phyloP scores from a whole-genome alignment of 2,329 filamentous ascomycete genomes.

The Fusarium robinianum region DNA sequence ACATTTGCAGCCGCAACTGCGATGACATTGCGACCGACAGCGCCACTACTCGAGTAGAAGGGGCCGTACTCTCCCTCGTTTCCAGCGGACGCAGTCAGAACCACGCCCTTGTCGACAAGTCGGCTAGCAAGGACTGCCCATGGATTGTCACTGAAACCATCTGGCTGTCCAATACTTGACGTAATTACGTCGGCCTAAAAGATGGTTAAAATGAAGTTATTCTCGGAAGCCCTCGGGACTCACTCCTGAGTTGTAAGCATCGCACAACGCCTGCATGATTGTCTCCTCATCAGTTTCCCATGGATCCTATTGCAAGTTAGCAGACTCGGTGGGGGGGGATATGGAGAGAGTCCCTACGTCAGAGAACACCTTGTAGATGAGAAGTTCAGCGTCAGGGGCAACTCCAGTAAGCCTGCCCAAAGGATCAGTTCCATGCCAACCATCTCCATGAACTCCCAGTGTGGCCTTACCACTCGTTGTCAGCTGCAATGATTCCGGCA shows the following conservation, averaged over 20 bases:
- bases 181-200: constrained; percentile 50
- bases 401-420: constrained; percentile 49
- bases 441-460: no score
- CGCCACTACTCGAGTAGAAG: constrained; percentile 48
- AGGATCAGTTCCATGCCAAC: constrained; percentile 3
- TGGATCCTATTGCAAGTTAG: constrained; percentile 26
- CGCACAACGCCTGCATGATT: constrained; percentile 44
- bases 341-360: constrained; percentile 25
- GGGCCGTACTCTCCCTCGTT: constrained; percentile 55
- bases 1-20: constrained; percentile 47
- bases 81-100: constrained; percentile 56
- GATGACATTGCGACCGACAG: constrained; percentile 41
- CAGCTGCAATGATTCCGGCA: constrained; percentile 54
- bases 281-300: constrained; percentile 42
- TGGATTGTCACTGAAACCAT: constrained; percentile 48
- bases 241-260: constrained; percentile 44
- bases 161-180: constrained; percentile 45
- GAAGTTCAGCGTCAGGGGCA: constrained; percentile 50
- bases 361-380: constrained; percentile 51
- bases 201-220: neutral
- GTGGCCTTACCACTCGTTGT: constrained; percentile 42
- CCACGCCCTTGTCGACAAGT: constrained; percentile 51
- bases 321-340: neutral
- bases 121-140: constrained; percentile 49
- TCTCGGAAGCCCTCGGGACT: neutral